Base-by-base conservation (phyloP, 371 early-diverging fungal species). In the Mortierella sp. region DNA sequence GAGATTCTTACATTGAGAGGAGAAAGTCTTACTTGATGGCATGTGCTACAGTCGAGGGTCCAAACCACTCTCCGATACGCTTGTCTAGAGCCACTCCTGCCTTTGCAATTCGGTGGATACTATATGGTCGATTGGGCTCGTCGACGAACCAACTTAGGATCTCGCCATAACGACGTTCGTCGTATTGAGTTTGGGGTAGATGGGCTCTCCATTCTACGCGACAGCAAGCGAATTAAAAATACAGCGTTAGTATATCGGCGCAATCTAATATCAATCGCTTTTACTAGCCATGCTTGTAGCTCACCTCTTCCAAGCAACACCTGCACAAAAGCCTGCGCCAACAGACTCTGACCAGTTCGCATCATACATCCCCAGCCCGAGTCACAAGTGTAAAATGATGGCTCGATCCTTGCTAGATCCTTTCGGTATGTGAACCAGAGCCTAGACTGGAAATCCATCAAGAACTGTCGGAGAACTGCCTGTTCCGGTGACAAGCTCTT, bases 351-450 rank as follows among this genome's bases (percentile, higher is more conserved):
- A 0, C 97, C 98, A 26, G 95, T 95, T 19, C 99, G 84, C 68
- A 98, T 84, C 99, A 98, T 98, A 79, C 99, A 98, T 2, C 99
- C 99, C 97, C 97, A 97, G 9, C 97, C 97, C 34, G 92, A 89
- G 68, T 95, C 98, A 3, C 93, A 92, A 28, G 95, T 96, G 72
- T 91, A 95, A 32, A 85, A 84, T 5, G 94, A 89, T 22, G 93
- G 90, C 59, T 91, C 85, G 53, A 97, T 94, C 5, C 94, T 89
- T 29, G 95, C 91, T 76, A 92, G 95, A 35, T 92, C 89, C 76
- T 93, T 90, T 61, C 98, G 89, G 76, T 98, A 98, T 2, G 98
- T 97, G 85, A 96, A 92, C 98, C 98, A 97, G 19, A 94, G 43
- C 23, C 61, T 57, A 2, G 79, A 70, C 51, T 79, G 74, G 35